Base-by-base conservation (phyloP, 495 filamentous ascomycete species). In the Melanomma pulvis-pyrius region DNA sequence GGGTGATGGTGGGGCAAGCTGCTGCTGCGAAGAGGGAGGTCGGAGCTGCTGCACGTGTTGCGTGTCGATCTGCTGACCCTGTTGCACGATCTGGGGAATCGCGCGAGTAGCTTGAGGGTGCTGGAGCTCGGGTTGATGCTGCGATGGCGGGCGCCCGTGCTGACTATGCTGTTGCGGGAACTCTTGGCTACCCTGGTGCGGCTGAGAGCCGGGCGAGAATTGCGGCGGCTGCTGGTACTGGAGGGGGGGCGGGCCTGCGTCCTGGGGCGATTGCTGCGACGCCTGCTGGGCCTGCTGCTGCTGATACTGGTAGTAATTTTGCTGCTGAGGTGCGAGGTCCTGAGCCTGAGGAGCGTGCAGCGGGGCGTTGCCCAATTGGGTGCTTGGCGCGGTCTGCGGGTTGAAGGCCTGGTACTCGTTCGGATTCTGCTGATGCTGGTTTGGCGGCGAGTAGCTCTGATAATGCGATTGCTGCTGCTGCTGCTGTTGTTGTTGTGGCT, bases 361-460 rank as follows among this genome's bases (percentile, higher is more conserved):
- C 48, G 62, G 62, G 48, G 51, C 48, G 58, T 39, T 69, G 49
- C 11, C 46, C 9, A 63, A 22, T 32, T 60, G 56, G 6, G 70
- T 62, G 48, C 62, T 72, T 34, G 61, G 56, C 46, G 44, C 47
- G 51, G 17, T 30, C 32, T 68, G 65, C 15, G 69, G 69, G 28
- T 69, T 21, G 44, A 72, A 72, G 8, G 70, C 66, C 49, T 72
- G 70, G 44, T 72, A 72, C 41, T 72, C 59, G 61, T 60, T 25
- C 19, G 69, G 55, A 26, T 56, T 59, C 48, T 68, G 69, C 39
- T 22, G 47, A 12, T 60, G 59, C 48, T 67, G 60, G 36, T 21
- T 30, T 1, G 59, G 60, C 60, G 65, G 69, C 19, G 48, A 50
- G 56, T 71, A 68, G 56, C 59, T 60, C 34, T 71, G 69, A 32